Base-by-base conservation (phyloP, 805 yeast genomes). In the Candida ulmi region DNA sequence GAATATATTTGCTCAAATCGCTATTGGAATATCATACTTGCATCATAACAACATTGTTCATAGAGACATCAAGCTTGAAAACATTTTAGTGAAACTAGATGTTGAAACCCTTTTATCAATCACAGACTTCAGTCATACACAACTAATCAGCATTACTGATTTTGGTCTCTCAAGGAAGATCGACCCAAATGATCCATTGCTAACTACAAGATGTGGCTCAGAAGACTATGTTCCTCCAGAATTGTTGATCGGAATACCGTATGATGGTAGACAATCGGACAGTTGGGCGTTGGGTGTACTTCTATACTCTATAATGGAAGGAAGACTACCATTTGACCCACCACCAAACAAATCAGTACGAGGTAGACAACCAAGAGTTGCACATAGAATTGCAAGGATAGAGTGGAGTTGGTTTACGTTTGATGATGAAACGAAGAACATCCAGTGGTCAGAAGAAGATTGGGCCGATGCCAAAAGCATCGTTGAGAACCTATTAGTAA, bases 211-310 rank as follows among this genome's bases (percentile, higher is more conserved):
- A 44, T 93, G 99, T 60, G 99, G 99, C 0, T 86, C 96, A 1
- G 96, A 87, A 46, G 99, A 93, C 58, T 93, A 93, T 53, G 95
- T 93, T 7, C 83, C 96, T 0, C 99, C 99, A 0, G 99, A 93
- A 55, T 63, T 93, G 18, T 65, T 93, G 29, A 76, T 93, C 78
- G 98, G 98, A 1, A 69, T 86, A 40, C 83, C 88, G 7, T 93
- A 93, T 55, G 91, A 91, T 53, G 99, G 99, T 11, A 74, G 84
- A 38, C 78, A 86, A 47, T 83, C 93, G 36, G 99, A 93, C 59
- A 69, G 90, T 16, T 93, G 99, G 99, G 87, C 97, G 2, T 60
- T 90, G 9, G 99, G 99, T 2, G 98, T 93, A 3, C 66, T 90
- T n/a, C 62, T 90, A 1, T 93, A 88, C 54, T 78, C 95, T 1